Percentiles rank a stretch among this genome's conserved stretches.
phyloP scores from a whole-genome alignment of 805 yeast genomes.

The Sugiyamaella mastotermitis region DNA sequence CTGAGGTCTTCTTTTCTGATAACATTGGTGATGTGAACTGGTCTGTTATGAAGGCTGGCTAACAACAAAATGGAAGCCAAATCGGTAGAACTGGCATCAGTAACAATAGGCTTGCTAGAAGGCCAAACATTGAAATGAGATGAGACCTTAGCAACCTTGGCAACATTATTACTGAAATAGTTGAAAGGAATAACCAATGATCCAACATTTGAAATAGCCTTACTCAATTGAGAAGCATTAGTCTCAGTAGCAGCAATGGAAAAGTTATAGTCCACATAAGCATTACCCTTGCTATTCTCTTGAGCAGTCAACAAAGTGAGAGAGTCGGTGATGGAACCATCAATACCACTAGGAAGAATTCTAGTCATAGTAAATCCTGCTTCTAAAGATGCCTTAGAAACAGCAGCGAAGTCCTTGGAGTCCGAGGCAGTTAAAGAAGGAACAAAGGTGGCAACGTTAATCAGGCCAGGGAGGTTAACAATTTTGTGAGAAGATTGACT shows the following conservation, averaged over 20 bases:
- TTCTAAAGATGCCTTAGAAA: constrained; percentile 65
- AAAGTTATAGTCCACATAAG: constrained; percentile 75
- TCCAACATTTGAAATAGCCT: constrained; percentile 61
- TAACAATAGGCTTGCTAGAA: constrained; percentile 69
- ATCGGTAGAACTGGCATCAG: constrained; percentile 89
- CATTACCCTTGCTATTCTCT: constrained; percentile 45
- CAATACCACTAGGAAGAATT: constrained; percentile 63
- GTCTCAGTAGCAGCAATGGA: constrained; percentile 75
- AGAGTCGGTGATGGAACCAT: constrained; percentile 61
- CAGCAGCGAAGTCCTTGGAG: constrained; percentile 54
- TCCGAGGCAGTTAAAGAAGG: constrained; percentile 49
- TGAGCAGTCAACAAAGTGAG: constrained; percentile 61
- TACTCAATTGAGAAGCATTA: constrained; percentile 57
- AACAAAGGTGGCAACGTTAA: constrained; percentile 73
- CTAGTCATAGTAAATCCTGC: constrained; percentile 87
- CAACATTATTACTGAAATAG: constrained; percentile 49
- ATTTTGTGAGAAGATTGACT: constrained; percentile 88
- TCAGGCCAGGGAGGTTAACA: constrained; percentile 76
- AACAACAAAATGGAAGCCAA: constrained; percentile 86
- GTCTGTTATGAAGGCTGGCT: constrained; percentile 79
- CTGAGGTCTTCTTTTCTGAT: constrained; percentile 75
- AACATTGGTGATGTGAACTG: constrained; percentile 86
- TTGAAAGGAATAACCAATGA: constrained; percentile 78
- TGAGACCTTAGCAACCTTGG: constrained; percentile 72
- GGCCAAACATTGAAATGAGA: constrained; percentile 85